Evolutionary conservation across 495 filamentous ascomycete species (phyloP).

Genomic region (Daldinia concentrica): DNA sequence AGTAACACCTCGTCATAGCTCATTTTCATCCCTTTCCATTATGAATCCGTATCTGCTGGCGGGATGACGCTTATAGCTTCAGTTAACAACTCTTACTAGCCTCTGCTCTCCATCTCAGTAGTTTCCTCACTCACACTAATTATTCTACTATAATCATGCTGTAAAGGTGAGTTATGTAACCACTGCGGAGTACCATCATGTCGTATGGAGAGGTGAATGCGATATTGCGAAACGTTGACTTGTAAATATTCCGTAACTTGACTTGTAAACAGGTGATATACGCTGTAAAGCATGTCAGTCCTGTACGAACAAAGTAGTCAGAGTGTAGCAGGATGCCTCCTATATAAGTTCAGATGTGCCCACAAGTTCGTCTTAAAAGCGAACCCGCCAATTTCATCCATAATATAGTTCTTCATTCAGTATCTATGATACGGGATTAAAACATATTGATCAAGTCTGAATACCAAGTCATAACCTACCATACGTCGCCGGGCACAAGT

Average conservation of each 20-base stretch:
- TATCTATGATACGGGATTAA: background rate
- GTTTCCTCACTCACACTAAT: background rate
- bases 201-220: background rate
- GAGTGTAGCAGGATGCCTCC: background rate
- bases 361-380: background rate
- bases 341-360: background rate
- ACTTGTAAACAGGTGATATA: background rate
- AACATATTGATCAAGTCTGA: background rate
- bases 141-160: background rate
- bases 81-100: background rate
- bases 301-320: background rate
- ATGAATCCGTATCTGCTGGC: background rate
- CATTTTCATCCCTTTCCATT: background rate
- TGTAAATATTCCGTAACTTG: background rate
- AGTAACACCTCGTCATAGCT: background rate
- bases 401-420: background rate
- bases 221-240: background rate
- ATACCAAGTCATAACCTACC: background rate
- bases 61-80: background rate
- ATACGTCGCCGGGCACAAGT: background rate
- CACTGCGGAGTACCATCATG: background rate
- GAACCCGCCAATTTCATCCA: background rate
- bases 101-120: background rate
- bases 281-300: background rate
- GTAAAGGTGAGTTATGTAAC: background rate